Percentiles rank a stretch among this genome's conserved stretches.
Evolutionary conservation across 176 grass and related monocot species (phyloP).

Genomic region (Zizania latifolia): DNA sequence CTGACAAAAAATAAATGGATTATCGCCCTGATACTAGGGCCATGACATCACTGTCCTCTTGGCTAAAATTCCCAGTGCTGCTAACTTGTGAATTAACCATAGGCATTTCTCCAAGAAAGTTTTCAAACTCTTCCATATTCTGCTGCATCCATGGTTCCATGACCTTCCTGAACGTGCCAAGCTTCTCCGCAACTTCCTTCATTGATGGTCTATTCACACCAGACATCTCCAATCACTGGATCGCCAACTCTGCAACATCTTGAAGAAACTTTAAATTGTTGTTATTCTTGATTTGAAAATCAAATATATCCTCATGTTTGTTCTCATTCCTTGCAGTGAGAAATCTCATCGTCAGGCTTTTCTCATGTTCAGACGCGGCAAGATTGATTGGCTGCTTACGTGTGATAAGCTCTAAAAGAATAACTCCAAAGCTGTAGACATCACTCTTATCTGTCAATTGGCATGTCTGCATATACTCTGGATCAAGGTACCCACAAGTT

Average conservation of each 20-base stretch:
- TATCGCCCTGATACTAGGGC: no score
- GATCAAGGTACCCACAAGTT: constrained; percentile 45
- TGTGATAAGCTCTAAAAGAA: constrained; percentile 23
- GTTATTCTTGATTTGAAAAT: background rate
- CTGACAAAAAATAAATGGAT: no score
- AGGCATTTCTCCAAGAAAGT: constrained; percentile 11
- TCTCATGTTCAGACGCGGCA: background rate
- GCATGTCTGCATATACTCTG: constrained; percentile 40
- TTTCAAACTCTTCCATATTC: background rate
- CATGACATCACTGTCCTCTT: background rate
- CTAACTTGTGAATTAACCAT: background rate
- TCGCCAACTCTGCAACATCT: constrained; percentile 17
- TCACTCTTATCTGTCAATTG: constrained; percentile 27
- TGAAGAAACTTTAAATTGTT: background rate
- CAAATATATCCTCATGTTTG: background rate
- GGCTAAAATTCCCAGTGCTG: background rate
- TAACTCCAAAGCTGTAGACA: constrained; percentile 34
- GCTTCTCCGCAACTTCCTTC: constrained; percentile 25
- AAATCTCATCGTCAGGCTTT: constrained; percentile 15
- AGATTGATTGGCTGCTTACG: background rate
- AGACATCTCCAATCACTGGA: constrained; percentile 24
- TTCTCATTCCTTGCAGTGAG: background rate
- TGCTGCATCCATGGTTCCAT: background rate
- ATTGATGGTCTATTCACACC: constrained; percentile 27
- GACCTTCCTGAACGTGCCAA: background rate